Conservation (phyloP, 805 yeast species). For the Candida cerambycidarum region DNA sequence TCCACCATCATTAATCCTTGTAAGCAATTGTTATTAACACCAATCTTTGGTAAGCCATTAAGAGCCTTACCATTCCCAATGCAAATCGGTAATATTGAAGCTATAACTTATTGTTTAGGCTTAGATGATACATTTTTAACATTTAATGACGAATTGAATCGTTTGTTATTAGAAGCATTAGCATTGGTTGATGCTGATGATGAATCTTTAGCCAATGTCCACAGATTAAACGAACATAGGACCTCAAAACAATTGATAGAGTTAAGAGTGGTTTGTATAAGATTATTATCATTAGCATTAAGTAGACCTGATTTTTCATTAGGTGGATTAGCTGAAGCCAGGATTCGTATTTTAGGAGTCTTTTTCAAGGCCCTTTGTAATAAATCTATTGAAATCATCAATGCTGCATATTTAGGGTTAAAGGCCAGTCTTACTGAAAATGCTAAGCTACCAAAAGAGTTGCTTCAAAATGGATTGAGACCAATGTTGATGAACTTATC, state of each 20-base stretch:
- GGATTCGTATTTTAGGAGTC: constrained; percentile 86
- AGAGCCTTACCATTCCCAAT: constrained; percentile 96
- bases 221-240: constrained; percentile 78
- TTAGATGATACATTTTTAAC: constrained; percentile 78
- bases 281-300: constrained; percentile 75
- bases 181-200: constrained; percentile 98
- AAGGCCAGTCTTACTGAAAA: constrained; percentile 81
- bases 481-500: constrained; percentile 95
- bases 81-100: constrained; percentile 98
- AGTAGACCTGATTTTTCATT: constrained; percentile 81
- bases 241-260: constrained; percentile 87
- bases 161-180: constrained; percentile 84
- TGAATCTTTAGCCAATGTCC: constrained; percentile 87
- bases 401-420: constrained; percentile 90
- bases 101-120: constrained; percentile 86
- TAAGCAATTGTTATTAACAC: constrained; percentile 77
- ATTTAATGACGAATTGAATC: constrained; percentile 83
- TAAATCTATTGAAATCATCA: constrained; percentile 80
- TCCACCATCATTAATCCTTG: constrained; percentile 80
- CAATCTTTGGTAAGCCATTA: constrained; percentile 94
- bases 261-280: constrained; percentile 86
- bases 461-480: constrained; percentile 90
- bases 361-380: constrained; percentile 92
- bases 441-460: constrained; percentile 87
- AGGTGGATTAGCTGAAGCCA: constrained; percentile 71